Evolutionary conservation across 2,329 filamentous ascomycete genomes (phyloP).

Genomic region (Periconia sp.): DNA sequence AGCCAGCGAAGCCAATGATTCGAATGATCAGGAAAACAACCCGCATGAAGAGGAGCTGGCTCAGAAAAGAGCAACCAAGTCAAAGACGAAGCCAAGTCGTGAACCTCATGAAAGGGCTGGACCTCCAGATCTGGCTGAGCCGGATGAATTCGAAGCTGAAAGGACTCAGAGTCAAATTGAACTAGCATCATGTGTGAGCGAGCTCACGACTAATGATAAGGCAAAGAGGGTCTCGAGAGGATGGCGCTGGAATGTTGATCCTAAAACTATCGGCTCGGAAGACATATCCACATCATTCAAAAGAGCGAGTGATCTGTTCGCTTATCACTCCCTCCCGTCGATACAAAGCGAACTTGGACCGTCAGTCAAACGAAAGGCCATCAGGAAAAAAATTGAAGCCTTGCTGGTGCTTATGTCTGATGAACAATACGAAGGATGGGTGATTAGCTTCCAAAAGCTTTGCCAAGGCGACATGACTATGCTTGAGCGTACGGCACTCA

Average conservation of each 20-base stretch:
- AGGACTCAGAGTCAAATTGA: background rate
- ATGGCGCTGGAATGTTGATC: constrained; percentile 30
- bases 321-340: constrained; percentile 30
- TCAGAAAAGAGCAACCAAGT: no score
- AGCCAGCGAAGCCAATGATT: no score
- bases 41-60: background rate
- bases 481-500: constrained; percentile 14
- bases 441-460: constrained; percentile 22
- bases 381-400: constrained; percentile 19
- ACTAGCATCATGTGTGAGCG: no score
- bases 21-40: no score
- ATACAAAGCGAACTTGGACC: constrained; percentile 14
- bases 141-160: background rate
- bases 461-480: constrained; percentile 25
- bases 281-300: constrained; percentile 16
- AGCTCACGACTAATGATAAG: no score
- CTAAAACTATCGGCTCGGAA: background rate
- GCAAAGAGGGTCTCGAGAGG: constrained; percentile 19
- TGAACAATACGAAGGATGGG: constrained; percentile 21
- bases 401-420: constrained; percentile 13
- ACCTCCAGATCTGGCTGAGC: no score
- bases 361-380: constrained; percentile 11
- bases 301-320: constrained; percentile 26
- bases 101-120: no score
- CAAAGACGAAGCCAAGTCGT: no score